A percentile compares a stretch with the other conserved stretches of the same genome.
These are phyloP conservation scores for Aspergillus sp. DNA, from an alignment of 2,329 filamentous ascomycete species.

Conservation along the genomic window DNA sequence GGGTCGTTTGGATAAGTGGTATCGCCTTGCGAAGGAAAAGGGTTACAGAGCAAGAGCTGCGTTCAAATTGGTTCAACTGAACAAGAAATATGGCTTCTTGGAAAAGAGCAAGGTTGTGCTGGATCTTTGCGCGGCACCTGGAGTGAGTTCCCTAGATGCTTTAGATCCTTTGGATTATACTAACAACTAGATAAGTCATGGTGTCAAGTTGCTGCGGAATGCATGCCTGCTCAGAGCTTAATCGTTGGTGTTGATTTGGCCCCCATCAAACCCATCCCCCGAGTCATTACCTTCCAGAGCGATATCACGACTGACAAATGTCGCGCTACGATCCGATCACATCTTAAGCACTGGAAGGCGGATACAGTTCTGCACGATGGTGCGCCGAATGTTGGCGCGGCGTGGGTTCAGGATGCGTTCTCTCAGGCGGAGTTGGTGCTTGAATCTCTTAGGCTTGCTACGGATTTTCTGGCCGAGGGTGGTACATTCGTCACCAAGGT, in stretches of 20 bases:
- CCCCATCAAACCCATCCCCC: constrained; percentile 93
- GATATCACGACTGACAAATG: constrained; percentile 98
- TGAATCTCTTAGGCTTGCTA: constrained; percentile 88
- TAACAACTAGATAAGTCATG: constrained; percentile 63
- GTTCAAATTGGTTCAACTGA: constrained; percentile 97
- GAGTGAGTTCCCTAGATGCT: constrained; percentile 57
- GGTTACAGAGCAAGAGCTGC: constrained; percentile 93
- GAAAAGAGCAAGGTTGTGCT: constrained; percentile 95
- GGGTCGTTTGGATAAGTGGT: constrained; percentile 98
- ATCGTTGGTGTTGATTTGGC: constrained; percentile 93
- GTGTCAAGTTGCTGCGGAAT: constrained; percentile 94
- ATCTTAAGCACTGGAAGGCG: constrained; percentile 94
- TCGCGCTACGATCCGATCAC: constrained; percentile 80
- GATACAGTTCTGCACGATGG: constrained; percentile 96
- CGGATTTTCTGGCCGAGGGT: constrained; percentile 84
- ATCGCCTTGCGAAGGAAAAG: constrained; percentile 97
- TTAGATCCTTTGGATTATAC: constrained; percentile 3
- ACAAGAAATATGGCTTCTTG: constrained; percentile 98
- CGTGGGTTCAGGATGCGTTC: constrained; percentile 98
- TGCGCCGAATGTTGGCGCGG: constrained; percentile 95
- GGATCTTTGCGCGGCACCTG: constrained; percentile 96
- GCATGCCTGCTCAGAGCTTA: constrained; percentile 85
- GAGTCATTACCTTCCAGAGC: constrained; percentile 92
- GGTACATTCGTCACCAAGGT: constrained; percentile 97
- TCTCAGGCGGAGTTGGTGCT: constrained; percentile 92